Conservation (phyloP, 129 eudicot genomes). For the Tagetes erecta region DNA sequence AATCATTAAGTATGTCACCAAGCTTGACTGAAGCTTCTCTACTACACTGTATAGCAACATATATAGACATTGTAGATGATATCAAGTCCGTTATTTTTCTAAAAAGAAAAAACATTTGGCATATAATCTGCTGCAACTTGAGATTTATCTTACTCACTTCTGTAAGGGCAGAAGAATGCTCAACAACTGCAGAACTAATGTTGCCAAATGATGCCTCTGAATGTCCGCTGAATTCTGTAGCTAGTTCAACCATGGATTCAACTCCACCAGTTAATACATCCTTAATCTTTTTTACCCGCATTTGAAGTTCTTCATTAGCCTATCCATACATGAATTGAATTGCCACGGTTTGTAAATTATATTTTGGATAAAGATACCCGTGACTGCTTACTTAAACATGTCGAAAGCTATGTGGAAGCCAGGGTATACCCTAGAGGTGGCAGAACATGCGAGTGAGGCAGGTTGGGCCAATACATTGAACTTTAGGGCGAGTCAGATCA, state of each 20-base stretch:
- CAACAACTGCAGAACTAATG: slow-evolving; percentile 44
- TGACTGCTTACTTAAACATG: slow-evolving; percentile 11
- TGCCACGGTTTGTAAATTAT: not conserved
- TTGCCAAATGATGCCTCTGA: slow-evolving; percentile 43
- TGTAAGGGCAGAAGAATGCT: slow-evolving; percentile 49
- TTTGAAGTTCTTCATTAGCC: slow-evolving; percentile 54
- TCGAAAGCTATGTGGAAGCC: not conserved
- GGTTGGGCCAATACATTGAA: not conserved
- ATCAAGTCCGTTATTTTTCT: not conserved
- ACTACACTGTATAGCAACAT: slow-evolving; percentile 38
- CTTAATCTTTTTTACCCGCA: slow-evolving; percentile 37
- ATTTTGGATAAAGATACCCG: not conserved
- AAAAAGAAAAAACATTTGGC: not conserved
- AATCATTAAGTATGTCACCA: slow-evolving; percentile 42
- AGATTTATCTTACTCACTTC: slow-evolving; percentile 35
- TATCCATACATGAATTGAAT: slow-evolving; percentile 24
- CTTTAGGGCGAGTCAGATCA: not conserved
- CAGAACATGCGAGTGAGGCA: not conserved
- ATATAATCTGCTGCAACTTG: not conserved
- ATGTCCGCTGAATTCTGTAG: slow-evolving; percentile 50
- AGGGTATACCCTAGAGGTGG: slow-evolving; percentile 3
- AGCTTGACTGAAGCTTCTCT: slow-evolving; percentile 47
- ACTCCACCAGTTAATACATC: slow-evolving; percentile 47
- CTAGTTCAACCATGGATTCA: slow-evolving; percentile 48
- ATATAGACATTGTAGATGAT: not conserved